Base-by-base conservation (phyloP, 2,329 filamentous ascomycete genomes). In the Mycosphaerella sp. region DNA sequence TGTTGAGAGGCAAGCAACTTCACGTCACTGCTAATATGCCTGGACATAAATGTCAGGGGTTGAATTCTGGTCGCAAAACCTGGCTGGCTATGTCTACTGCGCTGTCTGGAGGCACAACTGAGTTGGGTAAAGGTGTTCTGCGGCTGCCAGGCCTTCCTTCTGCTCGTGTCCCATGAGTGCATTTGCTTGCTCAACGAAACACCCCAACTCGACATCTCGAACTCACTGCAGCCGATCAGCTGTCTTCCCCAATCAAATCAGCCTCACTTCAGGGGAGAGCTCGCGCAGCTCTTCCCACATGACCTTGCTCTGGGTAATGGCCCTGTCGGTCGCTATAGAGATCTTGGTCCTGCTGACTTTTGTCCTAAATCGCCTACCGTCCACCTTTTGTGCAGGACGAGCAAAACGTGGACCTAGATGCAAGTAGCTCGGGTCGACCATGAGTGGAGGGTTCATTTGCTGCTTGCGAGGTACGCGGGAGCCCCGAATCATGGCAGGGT, bases 311-410 rank as follows among this genome's bases (percentile, higher is more conserved):
- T 45, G 21, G 21, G 3, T n/a, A 9, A 42, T 44, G 38, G 48
- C 41, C 41, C 45, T 44, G 21, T 51, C 48, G 8, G 48, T 51
- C 12, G 40, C 41, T 32, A 45, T 21, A 12, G 48, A 51, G 12
- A 51, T 51, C 12, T 32, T 43, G 6, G 48, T 45, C 48, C 36
- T 51, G 48, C 42, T 38, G 7, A 51, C n/a, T 31, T 38, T 38
- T n/a, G 48, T 26, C 32, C 10, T 14, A 23, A 44, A 51, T 11
- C 48, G 40, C 9, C 41, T 29, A 6, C 48, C 48, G 4, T 51
- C 31, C 8, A 51, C 48, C 40, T 51, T 51, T 29, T 45, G 40
- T 2, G 48, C 48, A 14, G 48, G 48, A 10, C 34, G 40, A 12
- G 41, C 48, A 5, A 51, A 51, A 14, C 48, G 48, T 12, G 48